These are phyloP conservation scores for Leptomonas seymouri DNA, from an alignment of 208 protist genomes.

Conservation along the genomic window DNA sequence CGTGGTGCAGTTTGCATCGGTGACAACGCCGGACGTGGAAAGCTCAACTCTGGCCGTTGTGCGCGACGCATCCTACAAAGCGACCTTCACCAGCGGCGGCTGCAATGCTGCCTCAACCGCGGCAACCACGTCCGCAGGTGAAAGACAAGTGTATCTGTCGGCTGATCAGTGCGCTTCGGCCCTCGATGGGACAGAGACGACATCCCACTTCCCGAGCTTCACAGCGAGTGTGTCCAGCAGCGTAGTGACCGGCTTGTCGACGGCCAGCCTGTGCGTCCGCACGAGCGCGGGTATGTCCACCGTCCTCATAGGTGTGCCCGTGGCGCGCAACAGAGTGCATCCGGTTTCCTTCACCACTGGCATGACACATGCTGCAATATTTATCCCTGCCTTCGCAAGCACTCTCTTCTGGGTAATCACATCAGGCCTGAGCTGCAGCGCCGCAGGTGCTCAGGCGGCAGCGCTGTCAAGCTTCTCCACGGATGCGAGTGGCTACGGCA, in stretches of 20 bases:
- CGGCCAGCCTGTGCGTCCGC: slow-evolving; percentile 38
- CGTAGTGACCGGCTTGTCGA: slow-evolving; percentile 10
- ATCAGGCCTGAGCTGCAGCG: neutral
- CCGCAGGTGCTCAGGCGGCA: neutral
- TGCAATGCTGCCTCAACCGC: neutral
- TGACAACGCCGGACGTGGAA: slow-evolving; percentile 40
- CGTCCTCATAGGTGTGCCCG: slow-evolving; percentile 22
- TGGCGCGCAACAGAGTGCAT: slow-evolving; percentile 43
- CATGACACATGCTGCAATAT: slow-evolving; percentile 11
- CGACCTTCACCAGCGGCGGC: slow-evolving; percentile 24
- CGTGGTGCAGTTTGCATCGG: slow-evolving; percentile 42
- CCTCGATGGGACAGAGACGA: slow-evolving; percentile 1
- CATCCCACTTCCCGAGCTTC: neutral
- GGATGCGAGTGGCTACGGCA: slow-evolving; percentile 43
- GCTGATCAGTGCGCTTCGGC: slow-evolving; percentile 5
- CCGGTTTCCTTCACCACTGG: slow-evolving; percentile 49
- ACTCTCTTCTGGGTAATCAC: slow-evolving; percentile 34
- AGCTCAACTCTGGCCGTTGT: slow-evolving; percentile 44
- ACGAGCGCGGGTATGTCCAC: slow-evolving; percentile 38
- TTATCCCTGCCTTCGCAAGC: slow-evolving; percentile 7
- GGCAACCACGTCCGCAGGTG: slow-evolving; percentile 15
- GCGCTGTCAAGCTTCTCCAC: slow-evolving; percentile 20
- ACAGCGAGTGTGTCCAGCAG: slow-evolving; percentile 22
- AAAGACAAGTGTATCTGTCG: slow-evolving; percentile 2
- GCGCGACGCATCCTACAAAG: slow-evolving; percentile 37